These are phyloP conservation scores for Colletotrichum tropicale DNA, from an alignment of 2,329 filamentous ascomycete genomes.

Conservation along the genomic window DNA sequence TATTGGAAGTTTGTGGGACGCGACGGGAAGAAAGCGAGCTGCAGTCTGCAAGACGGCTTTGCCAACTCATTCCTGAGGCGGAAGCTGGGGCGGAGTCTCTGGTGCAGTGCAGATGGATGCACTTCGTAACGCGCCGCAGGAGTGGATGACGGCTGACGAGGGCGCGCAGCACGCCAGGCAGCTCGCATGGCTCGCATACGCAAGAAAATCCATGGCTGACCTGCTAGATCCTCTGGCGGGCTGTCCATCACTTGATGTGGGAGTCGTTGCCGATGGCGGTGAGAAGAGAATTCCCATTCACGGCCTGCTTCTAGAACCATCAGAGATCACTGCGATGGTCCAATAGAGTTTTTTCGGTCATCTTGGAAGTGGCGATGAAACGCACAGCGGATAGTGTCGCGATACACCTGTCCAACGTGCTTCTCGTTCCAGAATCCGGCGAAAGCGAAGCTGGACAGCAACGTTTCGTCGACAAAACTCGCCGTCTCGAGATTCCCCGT, in stretches of 20 bases:
- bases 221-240: background rate
- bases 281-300: background rate
- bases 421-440: background rate
- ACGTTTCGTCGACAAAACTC: background rate
- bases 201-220: background rate
- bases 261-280: background rate
- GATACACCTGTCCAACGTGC: background rate
- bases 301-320: background rate
- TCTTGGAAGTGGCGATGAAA: background rate
- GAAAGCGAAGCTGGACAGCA: background rate
- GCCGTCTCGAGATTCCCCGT: background rate
- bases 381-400: background rate
- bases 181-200: background rate
- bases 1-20: background rate
- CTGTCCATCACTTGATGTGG: background rate
- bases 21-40: background rate
- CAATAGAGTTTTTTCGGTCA: background rate
- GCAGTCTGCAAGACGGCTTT: background rate
- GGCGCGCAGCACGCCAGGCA: background rate
- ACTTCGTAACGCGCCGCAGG: constrained; percentile 3
- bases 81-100: constrained; percentile 4
- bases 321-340: background rate
- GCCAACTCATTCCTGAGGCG: background rate
- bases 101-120: background rate
- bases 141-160: constrained; percentile 9